phyloP scores from a whole-genome alignment of 2,329 filamentous ascomycete species.

The Monosporascus sp. region DNA sequence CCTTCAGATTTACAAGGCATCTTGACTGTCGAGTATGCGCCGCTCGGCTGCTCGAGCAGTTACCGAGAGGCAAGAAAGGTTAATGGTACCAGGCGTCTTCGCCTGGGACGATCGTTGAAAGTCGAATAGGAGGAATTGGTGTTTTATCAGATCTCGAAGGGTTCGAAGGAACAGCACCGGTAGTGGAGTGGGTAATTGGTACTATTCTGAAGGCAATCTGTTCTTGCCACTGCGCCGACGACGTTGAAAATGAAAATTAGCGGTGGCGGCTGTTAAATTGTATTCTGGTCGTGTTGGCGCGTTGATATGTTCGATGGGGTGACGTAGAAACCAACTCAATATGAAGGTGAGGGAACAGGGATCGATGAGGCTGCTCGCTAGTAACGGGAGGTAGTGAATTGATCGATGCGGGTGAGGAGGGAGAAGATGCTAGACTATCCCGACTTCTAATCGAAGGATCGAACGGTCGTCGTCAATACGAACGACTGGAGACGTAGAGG shows the following conservation, averaged over 20 bases:
- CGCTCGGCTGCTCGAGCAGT: slow-evolving; percentile 22
- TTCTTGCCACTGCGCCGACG: background rate
- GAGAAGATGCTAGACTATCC: background rate
- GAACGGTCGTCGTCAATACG: background rate
- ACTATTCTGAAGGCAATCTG: background rate
- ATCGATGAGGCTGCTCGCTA: too few species aligned
- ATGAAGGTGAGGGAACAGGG: too few species aligned
- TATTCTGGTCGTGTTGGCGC: background rate
- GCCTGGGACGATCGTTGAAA: slow-evolving; percentile 16
- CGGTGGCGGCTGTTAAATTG: too few species aligned
- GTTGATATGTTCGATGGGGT: background rate
- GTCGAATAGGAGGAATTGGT: slow-evolving; percentile 9
- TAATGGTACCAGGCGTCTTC: slow-evolving; percentile 14
- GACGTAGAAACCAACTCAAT: background rate
- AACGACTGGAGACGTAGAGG: background rate
- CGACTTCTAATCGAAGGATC: too few species aligned
- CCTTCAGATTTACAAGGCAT: slow-evolving; percentile 85
- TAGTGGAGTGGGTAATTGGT: background rate
- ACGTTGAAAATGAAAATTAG: background rate
- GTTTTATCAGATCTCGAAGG: background rate
- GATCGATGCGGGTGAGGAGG: background rate
- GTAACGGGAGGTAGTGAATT: too few species aligned
- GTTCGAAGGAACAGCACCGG: background rate
- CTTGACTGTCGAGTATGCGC: slow-evolving; percentile 20
- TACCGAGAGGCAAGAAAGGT: slow-evolving; percentile 6